A percentile compares a stretch with the other conserved stretches of the same genome.
Conservation (phyloP, 1,284 basidiomycete species). For the Meripilus lineatus region DNA sequence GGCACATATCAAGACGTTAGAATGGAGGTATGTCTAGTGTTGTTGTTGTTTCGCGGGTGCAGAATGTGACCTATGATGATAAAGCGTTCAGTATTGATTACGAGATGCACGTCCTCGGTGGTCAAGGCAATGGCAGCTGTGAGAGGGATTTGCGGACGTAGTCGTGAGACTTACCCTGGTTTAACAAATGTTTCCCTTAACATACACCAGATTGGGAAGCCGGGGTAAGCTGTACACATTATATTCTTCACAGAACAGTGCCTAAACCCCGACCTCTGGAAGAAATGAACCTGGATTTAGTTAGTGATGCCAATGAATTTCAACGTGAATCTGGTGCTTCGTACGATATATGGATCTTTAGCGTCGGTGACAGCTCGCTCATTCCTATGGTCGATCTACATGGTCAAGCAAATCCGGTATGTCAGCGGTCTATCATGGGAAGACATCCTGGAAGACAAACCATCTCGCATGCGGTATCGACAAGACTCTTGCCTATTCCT, state of each 20-base stretch:
- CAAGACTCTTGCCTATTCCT: slow-evolving; percentile 18
- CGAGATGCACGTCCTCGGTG: too few relatives aligned
- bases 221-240: slow-evolving; percentile 16
- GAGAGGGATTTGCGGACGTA: too few relatives aligned
- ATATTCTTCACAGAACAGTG: slow-evolving; percentile 26
- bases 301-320: not conserved
- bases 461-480: slow-evolving; percentile 16
- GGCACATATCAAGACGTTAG: too few relatives aligned
- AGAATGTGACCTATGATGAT: too few relatives aligned
- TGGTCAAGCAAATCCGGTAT: slow-evolving; percentile 1
- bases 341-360: slow-evolving; percentile 19
- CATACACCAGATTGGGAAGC: slow-evolving; percentile 26
- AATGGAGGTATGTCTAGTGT: too few relatives aligned
- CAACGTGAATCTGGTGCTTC: slow-evolving; percentile 5
- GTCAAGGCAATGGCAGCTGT: too few relatives aligned
- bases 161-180: too few relatives aligned
- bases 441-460: too few relatives aligned
- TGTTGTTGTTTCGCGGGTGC: too few relatives aligned
- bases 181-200: slow-evolving; percentile 20
- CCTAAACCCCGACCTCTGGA: slow-evolving; percentile 19
- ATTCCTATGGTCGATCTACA: slow-evolving; percentile 17
- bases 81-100: too few relatives aligned
- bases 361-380: slow-evolving; percentile 17
- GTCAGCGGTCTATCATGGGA: too few relatives aligned
- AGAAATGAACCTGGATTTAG: slow-evolving; percentile 19